Evolutionary conservation across 306 rosid species (phyloP).

Genomic region (Casuarina equisetifolia): DNA sequence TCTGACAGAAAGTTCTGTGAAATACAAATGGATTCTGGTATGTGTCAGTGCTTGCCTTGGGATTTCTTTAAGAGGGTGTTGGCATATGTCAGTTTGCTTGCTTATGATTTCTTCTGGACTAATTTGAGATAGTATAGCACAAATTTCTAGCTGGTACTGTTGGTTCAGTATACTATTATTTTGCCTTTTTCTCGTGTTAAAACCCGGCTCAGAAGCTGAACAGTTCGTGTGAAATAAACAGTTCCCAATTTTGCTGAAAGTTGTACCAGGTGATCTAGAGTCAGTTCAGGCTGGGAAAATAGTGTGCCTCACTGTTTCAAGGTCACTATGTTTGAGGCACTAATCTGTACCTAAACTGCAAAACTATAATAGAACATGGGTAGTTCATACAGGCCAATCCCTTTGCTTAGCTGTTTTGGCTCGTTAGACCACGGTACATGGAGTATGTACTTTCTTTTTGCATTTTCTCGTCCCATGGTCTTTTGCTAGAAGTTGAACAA

Average conservation of each 20-base stretch:
- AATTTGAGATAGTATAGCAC: not conserved
- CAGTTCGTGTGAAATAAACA: not conserved
- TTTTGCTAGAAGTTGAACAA: not conserved
- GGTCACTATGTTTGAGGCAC: not conserved
- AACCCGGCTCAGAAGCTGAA: not conserved
- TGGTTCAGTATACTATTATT: not conserved
- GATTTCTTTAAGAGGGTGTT: too few species aligned
- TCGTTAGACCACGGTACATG: not conserved
- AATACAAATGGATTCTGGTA: not conserved
- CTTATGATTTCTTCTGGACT: not conserved
- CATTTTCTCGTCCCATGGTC: not conserved
- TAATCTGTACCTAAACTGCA: not conserved
- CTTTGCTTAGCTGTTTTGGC: not conserved
- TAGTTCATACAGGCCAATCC: not conserved
- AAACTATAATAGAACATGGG: slow-evolving; percentile 3
- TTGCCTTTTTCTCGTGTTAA: not conserved
- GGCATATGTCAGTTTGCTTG: too few species aligned
- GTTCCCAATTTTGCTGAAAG: not conserved
- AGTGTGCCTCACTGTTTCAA: too few species aligned
- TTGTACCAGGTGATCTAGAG: not conserved
- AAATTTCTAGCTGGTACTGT: not conserved
- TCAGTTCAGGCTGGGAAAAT: too few species aligned
- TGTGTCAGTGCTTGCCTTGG: not conserved
- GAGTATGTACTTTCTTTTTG: not conserved
- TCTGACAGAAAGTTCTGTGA: not conserved